These are phyloP conservation scores for Lablab purpureus DNA, from an alignment of 306 rosid species.

Conservation along the genomic window DNA sequence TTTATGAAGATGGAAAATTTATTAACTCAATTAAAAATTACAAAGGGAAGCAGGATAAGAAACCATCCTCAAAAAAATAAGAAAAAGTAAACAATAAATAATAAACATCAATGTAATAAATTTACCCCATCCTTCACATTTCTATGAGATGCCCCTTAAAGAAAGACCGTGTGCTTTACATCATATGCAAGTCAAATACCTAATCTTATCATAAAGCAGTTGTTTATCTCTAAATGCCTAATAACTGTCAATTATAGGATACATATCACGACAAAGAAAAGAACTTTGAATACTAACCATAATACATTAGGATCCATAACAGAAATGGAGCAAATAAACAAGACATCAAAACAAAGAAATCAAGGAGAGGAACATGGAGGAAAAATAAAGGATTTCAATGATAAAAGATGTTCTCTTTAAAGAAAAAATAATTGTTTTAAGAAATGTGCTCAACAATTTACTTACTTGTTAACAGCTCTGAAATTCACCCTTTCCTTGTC, in stretches of 20 bases:
- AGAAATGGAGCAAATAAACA: constrained; percentile 31
- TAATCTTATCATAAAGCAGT: constrained; percentile 15
- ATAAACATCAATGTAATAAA: constrained; percentile 15
- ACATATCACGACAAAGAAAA: not conserved
- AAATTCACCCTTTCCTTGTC: constrained; percentile 84
- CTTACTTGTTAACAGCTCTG: constrained; percentile 80
- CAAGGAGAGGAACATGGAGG: constrained; percentile 9
- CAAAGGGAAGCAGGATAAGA: constrained; percentile 26
- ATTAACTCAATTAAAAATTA: constrained; percentile 1
- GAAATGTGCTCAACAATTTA: constrained; percentile 13
- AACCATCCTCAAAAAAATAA: constrained; percentile 2
- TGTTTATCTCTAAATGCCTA: constrained; percentile 24
- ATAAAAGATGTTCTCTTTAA: constrained; percentile 22
- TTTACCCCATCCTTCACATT: constrained; percentile 23
- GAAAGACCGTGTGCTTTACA: constrained; percentile 24
- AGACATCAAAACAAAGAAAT: constrained; percentile 26
- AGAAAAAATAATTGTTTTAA: constrained; percentile 39
- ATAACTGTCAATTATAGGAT: constrained; percentile 11
- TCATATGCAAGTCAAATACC: constrained; percentile 6
- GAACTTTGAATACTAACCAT: constrained; percentile 4
- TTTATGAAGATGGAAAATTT: not conserved
- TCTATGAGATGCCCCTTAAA: not conserved
- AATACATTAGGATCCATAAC: constrained; percentile 4
- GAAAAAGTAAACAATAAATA: not conserved
- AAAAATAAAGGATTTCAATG: not conserved